Base-by-base conservation (phyloP, 164 flowering plant genomes). In the Vitis cinerea region DNA sequence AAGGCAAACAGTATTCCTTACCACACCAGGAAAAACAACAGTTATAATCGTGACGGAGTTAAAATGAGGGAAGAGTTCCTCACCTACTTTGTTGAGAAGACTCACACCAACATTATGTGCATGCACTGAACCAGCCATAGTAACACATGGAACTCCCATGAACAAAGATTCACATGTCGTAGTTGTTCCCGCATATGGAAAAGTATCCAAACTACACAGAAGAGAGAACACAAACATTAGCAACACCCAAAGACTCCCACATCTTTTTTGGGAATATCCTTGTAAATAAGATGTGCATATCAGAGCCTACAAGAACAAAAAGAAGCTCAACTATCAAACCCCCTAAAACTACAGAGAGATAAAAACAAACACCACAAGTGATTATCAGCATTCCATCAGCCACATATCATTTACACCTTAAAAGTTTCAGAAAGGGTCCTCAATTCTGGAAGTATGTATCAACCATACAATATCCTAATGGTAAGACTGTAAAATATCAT, bases 131-230 rank as follows among this genome's bases (percentile, higher is more conserved):
- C 98, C 98, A 62, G 90, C 93, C 99, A 95, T 93, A 30, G 97
- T 91, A 68, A 95, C 80, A 80, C 99, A 95, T 47, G 99, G 99
- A 75, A 95, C 98, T 63, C 99, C 99, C 99, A 95, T 95, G 79
- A 86, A 93, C 31, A 95, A 74, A 55, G 99, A 95, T 78, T 95
- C 99, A 72, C 99, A 95, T 13, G 99, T 93, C 58, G 99, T 95
- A 1, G 99, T 95, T 15, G 99, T 95, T 71, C 99, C 99, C 51
- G 98, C 97, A 78, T 95, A 95, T 10, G 99, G 99, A 77, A 95
- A 95, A 58, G 99, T 93, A 75, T 95, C 99, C 94, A 95, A 85
- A 82, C 99, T 95, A 72, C 71, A 84, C 2, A 61, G 50, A 66
- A 37, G 69, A 47, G 7, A 27, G 12, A 60, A n/a, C 47, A 52